A percentile compares a stretch with the other conserved stretches of the same genome.
These are phyloP conservation scores for Talaromyces borbonicus DNA, from an alignment of 495 filamentous ascomycete species.

Conservation along the genomic window DNA sequence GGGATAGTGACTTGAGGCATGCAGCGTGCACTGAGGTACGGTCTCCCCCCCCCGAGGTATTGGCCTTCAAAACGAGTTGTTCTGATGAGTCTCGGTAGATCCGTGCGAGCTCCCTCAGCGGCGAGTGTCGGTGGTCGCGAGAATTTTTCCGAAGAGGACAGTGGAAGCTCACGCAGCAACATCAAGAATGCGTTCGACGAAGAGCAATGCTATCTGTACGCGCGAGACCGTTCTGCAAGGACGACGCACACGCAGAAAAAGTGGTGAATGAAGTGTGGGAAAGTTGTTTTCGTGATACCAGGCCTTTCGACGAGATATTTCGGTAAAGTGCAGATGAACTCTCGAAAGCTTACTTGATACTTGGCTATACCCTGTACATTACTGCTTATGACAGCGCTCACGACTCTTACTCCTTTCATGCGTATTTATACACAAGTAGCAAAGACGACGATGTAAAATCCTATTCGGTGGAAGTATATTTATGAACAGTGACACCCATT, in stretches of 20 bases:
- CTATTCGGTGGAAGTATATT: neutral
- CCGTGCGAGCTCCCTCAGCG: slow-evolving; percentile 79
- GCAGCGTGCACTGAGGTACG: slow-evolving; percentile 92
- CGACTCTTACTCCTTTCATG: neutral
- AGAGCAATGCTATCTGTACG: slow-evolving; percentile 69
- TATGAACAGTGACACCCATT: neutral
- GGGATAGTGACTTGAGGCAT: slow-evolving; percentile 67
- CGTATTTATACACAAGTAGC: neutral
- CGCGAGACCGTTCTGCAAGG: slow-evolving; percentile 66
- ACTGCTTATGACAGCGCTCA: slow-evolving; percentile 6
- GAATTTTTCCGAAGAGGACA: slow-evolving; percentile 77
- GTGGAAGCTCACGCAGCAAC: slow-evolving; percentile 81
- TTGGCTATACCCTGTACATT: slow-evolving; percentile 10
- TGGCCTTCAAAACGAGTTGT: too few relatives aligned
- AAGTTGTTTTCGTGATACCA: slow-evolving; percentile 86
- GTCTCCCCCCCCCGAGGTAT: slow-evolving; percentile 8
- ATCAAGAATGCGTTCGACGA: slow-evolving; percentile 82
- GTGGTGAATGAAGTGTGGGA: slow-evolving; percentile 97
- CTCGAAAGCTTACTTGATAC: neutral
- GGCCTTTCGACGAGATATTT: slow-evolving; percentile 95
- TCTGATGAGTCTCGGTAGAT: slow-evolving; percentile 46
- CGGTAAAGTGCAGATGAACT: slow-evolving; percentile 42
- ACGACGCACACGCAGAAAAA: slow-evolving; percentile 76
- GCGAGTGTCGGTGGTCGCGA: slow-evolving; percentile 85
- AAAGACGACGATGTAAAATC: neutral